Evolutionary conservation across 2,329 filamentous ascomycete species (phyloP), one percentile per base, ranked within the genome.

Genomic region (Trichoderma simmonsii): DNA sequence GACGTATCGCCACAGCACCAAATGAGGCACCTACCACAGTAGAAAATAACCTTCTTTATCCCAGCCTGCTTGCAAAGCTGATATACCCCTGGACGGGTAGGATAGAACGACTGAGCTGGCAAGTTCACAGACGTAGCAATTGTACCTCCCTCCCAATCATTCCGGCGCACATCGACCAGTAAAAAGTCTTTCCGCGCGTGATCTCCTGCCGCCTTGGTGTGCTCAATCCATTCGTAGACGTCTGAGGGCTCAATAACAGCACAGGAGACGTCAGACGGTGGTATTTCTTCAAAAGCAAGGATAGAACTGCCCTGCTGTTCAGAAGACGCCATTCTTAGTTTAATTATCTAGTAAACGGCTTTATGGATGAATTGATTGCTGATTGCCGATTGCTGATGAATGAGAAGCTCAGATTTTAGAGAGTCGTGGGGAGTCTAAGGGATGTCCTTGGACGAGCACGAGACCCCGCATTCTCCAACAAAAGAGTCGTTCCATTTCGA

Each of bases 111-210:
- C 69, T 89, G 86, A 9, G 87, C 87, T 0, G 87, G 87, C 15
- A 89, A 80, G 74, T 89, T 89, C 73, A 91, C 82, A 1, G 89
- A 89, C 3, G 84, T 85, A 9, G 81, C 80, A 70, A 92, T 86
- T 0, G 88, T 90, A 54, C 89, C 90, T 30, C 90, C 90, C 76
- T 85, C 83, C 81, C 85, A 86, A 74, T 89, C 87, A 4, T 79
- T 83, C 30, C 86, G 82, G 21, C 86, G 83, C n/a, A 88, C 83
- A 75, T 89, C 87, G 14, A 89, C 84, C 4, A 88, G 78, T 21
- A 87, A 77, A 61, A 86, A 86, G 8, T 82, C 77, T 30, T 79
- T 77, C 0, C 76, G 75, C 1, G 75, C 76, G 7, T 77, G 75
- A 15, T 77, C 70, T 24, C 36, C 79, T 3, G 78, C 76, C 21